Percentiles rank a stretch among this genome's conserved stretches.
Evolutionary conservation across 495 filamentous ascomycete genomes (phyloP).

Genomic region (Xylaria castorea): DNA sequence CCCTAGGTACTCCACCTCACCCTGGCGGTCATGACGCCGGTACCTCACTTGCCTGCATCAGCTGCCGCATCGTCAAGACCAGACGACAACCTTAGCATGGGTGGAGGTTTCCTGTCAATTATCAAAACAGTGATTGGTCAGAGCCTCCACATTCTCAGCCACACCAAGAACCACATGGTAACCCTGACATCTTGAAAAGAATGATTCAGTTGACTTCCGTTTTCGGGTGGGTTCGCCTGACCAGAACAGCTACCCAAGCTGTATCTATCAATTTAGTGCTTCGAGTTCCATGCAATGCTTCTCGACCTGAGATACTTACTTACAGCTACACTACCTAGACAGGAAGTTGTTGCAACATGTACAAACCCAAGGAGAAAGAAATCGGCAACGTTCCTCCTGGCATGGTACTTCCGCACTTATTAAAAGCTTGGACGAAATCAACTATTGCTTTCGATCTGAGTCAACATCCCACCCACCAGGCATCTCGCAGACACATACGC

Average conservation of each 20-base stretch:
- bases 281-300: not conserved
- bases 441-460: too few relatives aligned
- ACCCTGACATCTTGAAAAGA: not conserved
- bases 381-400: not conserved
- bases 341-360: not conserved
- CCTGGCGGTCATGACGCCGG: conserved; percentile 14
- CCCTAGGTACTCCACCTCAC: not conserved
- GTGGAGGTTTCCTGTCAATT: not conserved
- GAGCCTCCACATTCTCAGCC: conserved; percentile 3
- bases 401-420: not conserved
- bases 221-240: conserved; percentile 6
- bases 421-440: not conserved
- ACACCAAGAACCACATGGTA: conserved; percentile 18
- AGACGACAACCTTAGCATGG: conserved; percentile 4
- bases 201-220: conserved; percentile 14
- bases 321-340: not conserved
- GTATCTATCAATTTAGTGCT: not conserved
- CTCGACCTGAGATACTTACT: not conserved
- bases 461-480: not conserved
- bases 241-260: not conserved
- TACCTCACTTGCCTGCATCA: conserved; percentile 16
- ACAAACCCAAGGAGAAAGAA: not conserved
- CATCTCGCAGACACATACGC: not conserved
- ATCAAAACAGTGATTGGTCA: not conserved
- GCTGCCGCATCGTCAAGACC: not conserved